Base-by-base conservation (phyloP, 192 early-diverging fungal genomes). In the Linnemannia hyalina region DNA sequence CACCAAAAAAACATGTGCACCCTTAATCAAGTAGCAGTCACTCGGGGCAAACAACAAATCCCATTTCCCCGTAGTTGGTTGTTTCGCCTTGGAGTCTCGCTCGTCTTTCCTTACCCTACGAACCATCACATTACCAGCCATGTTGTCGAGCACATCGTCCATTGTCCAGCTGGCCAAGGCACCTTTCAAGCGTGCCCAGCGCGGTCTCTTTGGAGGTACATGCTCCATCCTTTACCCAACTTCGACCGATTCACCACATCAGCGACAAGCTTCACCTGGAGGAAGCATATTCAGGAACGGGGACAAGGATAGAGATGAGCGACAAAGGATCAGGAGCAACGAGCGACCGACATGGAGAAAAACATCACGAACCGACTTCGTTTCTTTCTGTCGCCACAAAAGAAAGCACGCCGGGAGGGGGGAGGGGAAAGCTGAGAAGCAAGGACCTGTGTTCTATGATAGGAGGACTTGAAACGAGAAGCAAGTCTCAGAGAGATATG, bases 141-240 rank as follows among this genome's bases (percentile, higher is more conserved):
- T 86, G 84, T 68, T 86, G 75, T 86, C 84, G 36, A 86, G 71
- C 65, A 81, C 84, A 74, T 86, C 84, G 6, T 65, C 84, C 75
- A 86, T 86, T 60, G 72, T 86, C 60, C 79, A 89, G 38, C 78
- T 92, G 47, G 91, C 91, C 35, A 81, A 86, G 73, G 89, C 88
- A 29, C 90, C 91, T 15, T 93, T 91, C 78, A 91, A 93, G 79
- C 88, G 91, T 76, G 89, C 91, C 32, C 83, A 92, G 84, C 91
- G 88, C 77, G 92, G 92, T 80, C 83, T 93, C 40, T 93, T 92
- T 78, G 89, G 88, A 81, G 91, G 84, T 86, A 86, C 36, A 52
- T 52, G 49, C 49, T 32, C 8, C 47, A 26, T 15, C 18, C 41
- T 35, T n/a, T 22, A 18, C n/a, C n/a, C 36, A 40, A 40, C 38